Conservation (phyloP, 2,329 filamentous ascomycete genomes). For the Diaporthe ampelina region DNA sequence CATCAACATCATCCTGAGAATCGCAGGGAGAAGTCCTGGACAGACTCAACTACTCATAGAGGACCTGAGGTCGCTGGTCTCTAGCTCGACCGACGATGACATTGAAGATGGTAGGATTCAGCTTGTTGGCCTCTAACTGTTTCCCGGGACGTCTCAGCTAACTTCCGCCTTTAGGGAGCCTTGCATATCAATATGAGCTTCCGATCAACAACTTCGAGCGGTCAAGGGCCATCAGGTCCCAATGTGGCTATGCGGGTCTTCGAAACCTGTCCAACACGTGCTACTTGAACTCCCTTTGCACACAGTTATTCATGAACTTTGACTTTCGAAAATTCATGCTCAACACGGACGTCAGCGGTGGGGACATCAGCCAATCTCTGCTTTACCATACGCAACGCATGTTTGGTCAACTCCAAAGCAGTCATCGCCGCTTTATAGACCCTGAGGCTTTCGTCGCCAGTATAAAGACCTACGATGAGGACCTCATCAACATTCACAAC, state of each 20-base stretch:
- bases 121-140: background rate
- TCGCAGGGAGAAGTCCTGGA: slow-evolving; percentile 65
- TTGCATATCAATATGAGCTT: slow-evolving; percentile 73
- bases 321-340: slow-evolving; percentile 90
- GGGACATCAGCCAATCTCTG: slow-evolving; percentile 72
- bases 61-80: slow-evolving; percentile 63
- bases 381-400: slow-evolving; percentile 84
- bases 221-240: slow-evolving; percentile 76
- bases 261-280: slow-evolving; percentile 95
- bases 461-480: slow-evolving; percentile 86
- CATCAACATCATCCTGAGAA: slow-evolving; percentile 67
- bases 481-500: slow-evolving; percentile 84
- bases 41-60: slow-evolving; percentile 68
- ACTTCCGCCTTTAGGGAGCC: slow-evolving; percentile 43
- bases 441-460: slow-evolving; percentile 79
- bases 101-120: slow-evolving; percentile 56
- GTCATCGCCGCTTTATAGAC: slow-evolving; percentile 79
- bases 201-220: slow-evolving; percentile 73
- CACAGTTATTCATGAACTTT: slow-evolving; percentile 96
- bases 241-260: slow-evolving; percentile 89
- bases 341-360: slow-evolving; percentile 68
- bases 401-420: slow-evolving; percentile 90
- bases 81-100: slow-evolving; percentile 54
- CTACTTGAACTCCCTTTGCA: slow-evolving; percentile 94
- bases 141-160: background rate